Percentiles rank a stretch among this genome's conserved stretches.
phyloP scores from a whole-genome alignment of 345 rosid genomes.

The Mercurialis annua region DNA sequence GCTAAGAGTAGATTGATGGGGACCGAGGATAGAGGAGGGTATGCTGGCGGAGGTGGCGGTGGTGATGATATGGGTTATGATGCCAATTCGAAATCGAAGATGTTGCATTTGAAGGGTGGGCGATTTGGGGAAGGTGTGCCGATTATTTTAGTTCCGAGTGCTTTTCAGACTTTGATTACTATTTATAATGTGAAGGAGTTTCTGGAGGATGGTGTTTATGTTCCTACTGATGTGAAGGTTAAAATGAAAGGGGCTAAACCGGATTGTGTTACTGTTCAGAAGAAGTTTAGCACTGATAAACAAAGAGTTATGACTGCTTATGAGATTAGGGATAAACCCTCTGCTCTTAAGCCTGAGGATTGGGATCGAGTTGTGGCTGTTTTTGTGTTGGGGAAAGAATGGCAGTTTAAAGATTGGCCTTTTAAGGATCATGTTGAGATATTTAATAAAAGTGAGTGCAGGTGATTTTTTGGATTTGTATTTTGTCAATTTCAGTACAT shows the following conservation, averaged over 20 bases:
- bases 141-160: slow-evolving; percentile 88
- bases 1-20: slow-evolving; percentile 88
- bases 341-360: slow-evolving; percentile 71
- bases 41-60: no score
- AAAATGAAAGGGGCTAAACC: slow-evolving; percentile 88
- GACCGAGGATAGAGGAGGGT: slow-evolving; percentile 78
- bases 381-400: slow-evolving; percentile 88
- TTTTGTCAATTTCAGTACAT: neutral
- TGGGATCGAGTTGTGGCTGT: slow-evolving; percentile 95
- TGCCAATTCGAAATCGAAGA: slow-evolving; percentile 51
- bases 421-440: slow-evolving; percentile 93
- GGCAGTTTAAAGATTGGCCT: slow-evolving; percentile 99
- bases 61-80: slow-evolving; percentile 63
- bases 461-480: neutral
- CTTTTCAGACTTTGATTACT: slow-evolving; percentile 83
- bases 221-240: slow-evolving; percentile 83
- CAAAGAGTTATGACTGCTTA: slow-evolving; percentile 84
- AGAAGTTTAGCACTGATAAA: slow-evolving; percentile 90
- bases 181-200: slow-evolving; percentile 94
- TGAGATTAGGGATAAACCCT: slow-evolving; percentile 90
- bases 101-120: slow-evolving; percentile 60
- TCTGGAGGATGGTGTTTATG: slow-evolving; percentile 79
- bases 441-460: slow-evolving; percentile 74
- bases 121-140: slow-evolving; percentile 94
- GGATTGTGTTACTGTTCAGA: slow-evolving; percentile 89